Evolutionary conservation across 179 eudicot genomes (phyloP).

Genomic region (Carnegiea gigantea): DNA sequence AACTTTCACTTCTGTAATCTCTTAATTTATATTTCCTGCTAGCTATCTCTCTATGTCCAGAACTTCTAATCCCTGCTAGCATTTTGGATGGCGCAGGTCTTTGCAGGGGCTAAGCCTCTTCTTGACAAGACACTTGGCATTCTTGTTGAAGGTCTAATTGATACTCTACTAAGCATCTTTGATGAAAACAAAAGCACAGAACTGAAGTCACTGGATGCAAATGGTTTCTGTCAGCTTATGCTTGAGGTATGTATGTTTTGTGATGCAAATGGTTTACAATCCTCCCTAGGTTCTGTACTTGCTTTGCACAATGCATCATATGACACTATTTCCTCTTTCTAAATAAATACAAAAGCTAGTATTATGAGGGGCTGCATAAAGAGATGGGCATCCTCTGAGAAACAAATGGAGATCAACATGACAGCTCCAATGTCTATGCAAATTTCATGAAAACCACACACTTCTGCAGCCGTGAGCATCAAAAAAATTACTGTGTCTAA

Average conservation of each 20-base stretch:
- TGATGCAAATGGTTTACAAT: not conserved
- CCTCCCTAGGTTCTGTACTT: too few relatives aligned
- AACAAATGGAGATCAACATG: not conserved
- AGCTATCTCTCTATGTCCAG: not conserved
- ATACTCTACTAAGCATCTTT: constrained; percentile 78
- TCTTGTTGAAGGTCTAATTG: constrained; percentile 92
- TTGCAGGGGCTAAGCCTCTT: constrained; percentile 92
- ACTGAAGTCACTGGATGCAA: constrained; percentile 74
- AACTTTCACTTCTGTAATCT: not conserved
- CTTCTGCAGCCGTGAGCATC: not conserved
- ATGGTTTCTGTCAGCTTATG: constrained; percentile 97
- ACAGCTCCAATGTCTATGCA: not conserved
- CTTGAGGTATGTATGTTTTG: constrained; percentile 60
- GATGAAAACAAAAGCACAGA: constrained; percentile 69
- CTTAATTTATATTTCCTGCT: not conserved
- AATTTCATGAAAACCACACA: not conserved
- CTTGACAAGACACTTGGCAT: constrained; percentile 85
- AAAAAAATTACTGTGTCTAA: not conserved
- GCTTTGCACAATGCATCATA: not conserved
- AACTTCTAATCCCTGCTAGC: not conserved
- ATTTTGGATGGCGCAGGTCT: constrained; percentile 51
- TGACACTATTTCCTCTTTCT: not conserved
- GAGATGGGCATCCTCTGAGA: not conserved
- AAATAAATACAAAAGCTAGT: not conserved
- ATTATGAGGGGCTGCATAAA: not conserved